These are phyloP conservation scores for Gossypium gossypioides DNA, from an alignment of 441 rosid species.

Conservation along the genomic window DNA sequence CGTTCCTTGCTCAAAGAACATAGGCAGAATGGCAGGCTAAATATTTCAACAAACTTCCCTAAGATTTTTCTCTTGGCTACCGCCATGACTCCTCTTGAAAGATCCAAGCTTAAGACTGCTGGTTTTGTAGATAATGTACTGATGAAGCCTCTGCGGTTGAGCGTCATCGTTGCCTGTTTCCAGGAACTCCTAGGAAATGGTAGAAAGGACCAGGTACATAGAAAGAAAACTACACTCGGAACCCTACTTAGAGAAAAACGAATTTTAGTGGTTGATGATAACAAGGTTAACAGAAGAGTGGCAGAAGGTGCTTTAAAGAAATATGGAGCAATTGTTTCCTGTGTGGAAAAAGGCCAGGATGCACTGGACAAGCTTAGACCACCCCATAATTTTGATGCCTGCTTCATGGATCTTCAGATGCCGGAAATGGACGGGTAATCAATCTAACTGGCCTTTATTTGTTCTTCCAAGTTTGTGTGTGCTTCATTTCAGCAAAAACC, in stretches of 20 bases:
- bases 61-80: constrained; percentile 66
- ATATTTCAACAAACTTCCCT: constrained; percentile 26
- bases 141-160: constrained; percentile 67
- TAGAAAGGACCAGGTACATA: constrained; percentile 38
- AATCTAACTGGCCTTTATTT: background rate
- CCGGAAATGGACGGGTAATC: constrained; percentile 97
- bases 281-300: constrained; percentile 74
- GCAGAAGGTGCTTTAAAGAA: constrained; percentile 83
- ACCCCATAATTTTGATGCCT: constrained; percentile 76
- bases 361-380: constrained; percentile 63
- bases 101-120: constrained; percentile 39
- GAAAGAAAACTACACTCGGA: constrained; percentile 49
- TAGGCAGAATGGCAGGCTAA: constrained; percentile 21
- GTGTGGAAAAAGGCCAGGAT: constrained; percentile 70
- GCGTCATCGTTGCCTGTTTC: constrained; percentile 53
- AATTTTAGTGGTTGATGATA: constrained; percentile 92
- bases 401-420: constrained; percentile 98
- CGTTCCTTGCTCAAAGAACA: constrained; percentile 27
- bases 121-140: constrained; percentile 50
- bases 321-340: constrained; percentile 73
- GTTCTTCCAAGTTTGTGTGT: background rate
- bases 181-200: constrained; percentile 62
- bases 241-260: constrained; percentile 47
- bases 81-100: constrained; percentile 32
- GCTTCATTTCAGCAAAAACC: background rate